A percentile compares a stretch with the other conserved stretches of the same genome.
These are phyloP conservation scores for Pyrus communis DNA, from an alignment of 306 rosid species.

Conservation along the genomic window DNA sequence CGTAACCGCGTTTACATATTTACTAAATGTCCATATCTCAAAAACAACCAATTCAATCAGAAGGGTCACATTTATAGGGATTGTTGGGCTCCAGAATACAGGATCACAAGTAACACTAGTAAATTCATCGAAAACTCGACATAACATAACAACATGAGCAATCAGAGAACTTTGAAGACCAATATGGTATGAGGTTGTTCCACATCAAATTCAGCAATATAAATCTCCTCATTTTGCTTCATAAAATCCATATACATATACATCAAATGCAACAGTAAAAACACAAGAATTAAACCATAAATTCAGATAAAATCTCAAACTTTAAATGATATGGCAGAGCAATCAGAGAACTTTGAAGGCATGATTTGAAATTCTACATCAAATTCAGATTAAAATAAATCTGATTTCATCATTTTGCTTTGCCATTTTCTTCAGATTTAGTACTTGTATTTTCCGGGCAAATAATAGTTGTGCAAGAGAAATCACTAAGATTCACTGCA, in stretches of 20 bases:
- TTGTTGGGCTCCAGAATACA: no score
- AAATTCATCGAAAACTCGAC: not conserved
- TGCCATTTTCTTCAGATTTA: not conserved
- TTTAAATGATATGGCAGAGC: slow-evolving; percentile 8
- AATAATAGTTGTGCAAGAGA: slow-evolving; percentile 4
- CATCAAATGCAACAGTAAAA: not conserved
- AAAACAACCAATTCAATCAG: no score
- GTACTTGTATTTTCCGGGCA: not conserved
- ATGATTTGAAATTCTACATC: slow-evolving; percentile 23
- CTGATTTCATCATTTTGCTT: slow-evolving; percentile 23
- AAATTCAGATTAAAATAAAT: slow-evolving; percentile 14
- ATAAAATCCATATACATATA: not conserved
- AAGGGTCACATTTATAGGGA: no score
- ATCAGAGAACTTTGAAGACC: not conserved
- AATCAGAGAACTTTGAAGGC: slow-evolving; percentile 59
- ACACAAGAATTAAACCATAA: not conserved
- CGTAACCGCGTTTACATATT: no score
- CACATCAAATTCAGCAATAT: not conserved
- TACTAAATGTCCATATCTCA: no score
- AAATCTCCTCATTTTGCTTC: not conserved
- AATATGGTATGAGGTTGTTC: not conserved
- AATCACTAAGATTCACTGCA: not conserved
- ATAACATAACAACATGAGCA: not conserved
- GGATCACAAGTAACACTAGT: no score
- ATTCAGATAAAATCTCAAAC: not conserved